Conservation (phyloP, 169 alveolate species). For the Amoebophrya sp. region DNA sequence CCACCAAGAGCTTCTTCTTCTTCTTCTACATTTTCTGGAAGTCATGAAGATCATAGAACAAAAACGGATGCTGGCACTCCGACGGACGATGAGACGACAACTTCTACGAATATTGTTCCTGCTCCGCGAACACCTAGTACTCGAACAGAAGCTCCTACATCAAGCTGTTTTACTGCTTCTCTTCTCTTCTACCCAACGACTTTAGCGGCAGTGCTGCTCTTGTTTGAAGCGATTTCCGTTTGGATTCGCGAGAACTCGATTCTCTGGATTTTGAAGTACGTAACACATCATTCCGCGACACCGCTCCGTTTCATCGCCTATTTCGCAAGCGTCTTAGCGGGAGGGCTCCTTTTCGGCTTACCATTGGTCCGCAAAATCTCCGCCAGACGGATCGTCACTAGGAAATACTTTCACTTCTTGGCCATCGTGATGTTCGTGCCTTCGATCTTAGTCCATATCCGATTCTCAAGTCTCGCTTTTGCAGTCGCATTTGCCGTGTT, state of each 20-base stretch:
- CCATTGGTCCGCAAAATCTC: neutral
- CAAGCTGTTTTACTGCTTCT: neutral
- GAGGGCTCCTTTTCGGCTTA: neutral
- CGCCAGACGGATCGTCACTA: neutral
- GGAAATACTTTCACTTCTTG: neutral
- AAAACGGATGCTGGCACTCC: no score
- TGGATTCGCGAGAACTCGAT: constrained; percentile 18
- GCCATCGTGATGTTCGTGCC: constrained; percentile 27
- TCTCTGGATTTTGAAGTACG: neutral
- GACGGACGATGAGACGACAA: no score
- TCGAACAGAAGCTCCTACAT: neutral
- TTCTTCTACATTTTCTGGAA: no score
- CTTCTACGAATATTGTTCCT: no score
- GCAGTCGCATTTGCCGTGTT: neutral
- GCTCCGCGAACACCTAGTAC: no score
- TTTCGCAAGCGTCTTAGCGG: neutral
- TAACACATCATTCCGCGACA: neutral
- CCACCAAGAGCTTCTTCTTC: no score
- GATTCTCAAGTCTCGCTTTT: neutral
- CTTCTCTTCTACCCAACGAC: neutral
- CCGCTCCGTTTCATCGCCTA: neutral
- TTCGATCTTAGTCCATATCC: neutral
- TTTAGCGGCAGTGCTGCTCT: neutral
- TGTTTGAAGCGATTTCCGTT: neutral
- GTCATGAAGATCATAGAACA: no score